phyloP scores from a whole-genome alignment of 2,329 filamentous ascomycete species.

The Xylaria sp. region DNA sequence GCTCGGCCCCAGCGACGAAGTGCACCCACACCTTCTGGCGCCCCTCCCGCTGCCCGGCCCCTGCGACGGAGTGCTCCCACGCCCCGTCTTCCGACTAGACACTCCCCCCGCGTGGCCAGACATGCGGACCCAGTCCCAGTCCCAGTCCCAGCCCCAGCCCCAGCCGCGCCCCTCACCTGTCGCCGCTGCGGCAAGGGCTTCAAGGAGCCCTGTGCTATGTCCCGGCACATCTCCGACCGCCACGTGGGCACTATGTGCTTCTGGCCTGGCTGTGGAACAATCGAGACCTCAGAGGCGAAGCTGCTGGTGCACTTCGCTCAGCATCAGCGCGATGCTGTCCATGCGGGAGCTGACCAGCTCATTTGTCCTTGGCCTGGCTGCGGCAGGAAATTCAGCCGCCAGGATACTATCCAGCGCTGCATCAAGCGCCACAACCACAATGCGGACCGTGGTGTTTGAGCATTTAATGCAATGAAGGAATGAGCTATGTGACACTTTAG shows the following conservation, averaged over 20 bases:
- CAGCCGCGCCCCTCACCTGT: not conserved
- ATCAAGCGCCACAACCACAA: conserved; percentile 3
- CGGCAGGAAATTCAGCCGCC: not conserved
- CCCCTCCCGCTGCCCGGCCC: too few relatives aligned
- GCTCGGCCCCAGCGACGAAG: too few relatives aligned
- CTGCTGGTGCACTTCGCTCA: not conserved
- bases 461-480: too few relatives aligned
- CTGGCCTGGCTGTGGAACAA: not conserved
- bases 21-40: too few relatives aligned
- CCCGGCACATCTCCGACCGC: not conserved
- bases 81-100: too few relatives aligned
- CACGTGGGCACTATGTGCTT: conserved; percentile 2
- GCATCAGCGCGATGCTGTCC: not conserved
- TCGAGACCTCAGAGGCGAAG: not conserved
- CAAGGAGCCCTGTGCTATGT: not conserved
- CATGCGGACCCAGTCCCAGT: too few relatives aligned
- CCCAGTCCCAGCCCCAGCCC: too few relatives aligned
- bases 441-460: too few relatives aligned
- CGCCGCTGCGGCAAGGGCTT: not conserved
- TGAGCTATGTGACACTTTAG: too few relatives aligned
- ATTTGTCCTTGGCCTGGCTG: conserved; percentile 11
- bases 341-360: rapidly evolving
- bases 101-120: not conserved
- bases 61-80: too few relatives aligned
- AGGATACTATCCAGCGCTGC: not conserved